phyloP scores from a whole-genome alignment of 768 basidiomycete species.

The Sporobolomyces pararoseus region DNA sequence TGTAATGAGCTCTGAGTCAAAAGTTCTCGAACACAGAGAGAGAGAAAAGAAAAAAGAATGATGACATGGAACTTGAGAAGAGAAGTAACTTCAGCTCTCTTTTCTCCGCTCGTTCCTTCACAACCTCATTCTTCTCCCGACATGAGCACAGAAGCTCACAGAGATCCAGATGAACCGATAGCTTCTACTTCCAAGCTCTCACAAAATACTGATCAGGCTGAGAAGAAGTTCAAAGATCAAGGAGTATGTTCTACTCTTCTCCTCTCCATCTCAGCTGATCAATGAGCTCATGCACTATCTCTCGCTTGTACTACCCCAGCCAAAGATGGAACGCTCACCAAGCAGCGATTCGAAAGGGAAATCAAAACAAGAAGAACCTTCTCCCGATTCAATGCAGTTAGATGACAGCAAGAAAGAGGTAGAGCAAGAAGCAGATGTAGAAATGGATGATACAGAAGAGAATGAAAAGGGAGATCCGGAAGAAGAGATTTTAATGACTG shows the following conservation, averaged over 20 bases:
- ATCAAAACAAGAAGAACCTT: neutral
- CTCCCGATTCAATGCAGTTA: neutral
- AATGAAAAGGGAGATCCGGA: conserved; percentile 14
- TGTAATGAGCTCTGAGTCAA: no score
- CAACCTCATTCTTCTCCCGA: no score
- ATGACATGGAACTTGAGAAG: no score
- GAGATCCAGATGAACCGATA: neutral
- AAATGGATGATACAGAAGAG: neutral
- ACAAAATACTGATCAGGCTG: neutral
- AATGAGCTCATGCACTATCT: no score
- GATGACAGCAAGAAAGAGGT: neutral
- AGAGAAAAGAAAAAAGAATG: no score
- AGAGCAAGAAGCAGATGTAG: neutral
- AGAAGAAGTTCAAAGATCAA: neutral
- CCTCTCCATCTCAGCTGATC: no score
- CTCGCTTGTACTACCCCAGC: neutral
- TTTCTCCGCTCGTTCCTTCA: no score
- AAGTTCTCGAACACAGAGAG: no score
- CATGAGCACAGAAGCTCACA: neutral
- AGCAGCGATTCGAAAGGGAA: neutral
- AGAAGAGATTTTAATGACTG: conserved; percentile 24
- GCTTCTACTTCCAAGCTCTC: conserved; percentile 5
- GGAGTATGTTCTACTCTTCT: neutral
- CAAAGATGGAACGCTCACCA: neutral
- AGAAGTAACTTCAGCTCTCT: no score